Conservation (phyloP, 2,329 filamentous ascomycete species). For the Aspergillus texensis region DNA sequence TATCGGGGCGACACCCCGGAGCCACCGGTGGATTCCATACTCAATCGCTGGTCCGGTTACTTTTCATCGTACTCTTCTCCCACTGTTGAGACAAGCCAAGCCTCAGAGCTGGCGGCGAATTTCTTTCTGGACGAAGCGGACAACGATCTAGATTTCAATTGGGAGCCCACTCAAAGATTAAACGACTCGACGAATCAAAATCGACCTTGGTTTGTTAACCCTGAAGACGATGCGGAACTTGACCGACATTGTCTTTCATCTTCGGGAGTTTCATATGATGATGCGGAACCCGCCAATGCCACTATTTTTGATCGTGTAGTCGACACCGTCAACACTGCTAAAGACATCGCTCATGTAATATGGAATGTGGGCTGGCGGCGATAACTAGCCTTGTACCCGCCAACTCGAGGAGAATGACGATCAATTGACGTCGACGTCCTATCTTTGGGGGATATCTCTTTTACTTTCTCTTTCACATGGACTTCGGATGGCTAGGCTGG, state of each 20-base stretch:
- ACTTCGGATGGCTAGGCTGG: conserved; percentile 20
- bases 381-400: conserved; percentile 32
- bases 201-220: conserved; percentile 37
- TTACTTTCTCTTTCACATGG: conserved; percentile 16
- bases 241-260: conserved; percentile 69
- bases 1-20: conserved; percentile 78
- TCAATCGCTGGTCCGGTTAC: conserved; percentile 45
- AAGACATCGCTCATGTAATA: conserved; percentile 66
- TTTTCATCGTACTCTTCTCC: conserved; percentile 58
- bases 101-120: conserved; percentile 67
- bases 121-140: conserved; percentile 66
- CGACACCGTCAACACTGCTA: conserved; percentile 71
- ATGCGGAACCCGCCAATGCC: conserved; percentile 64
- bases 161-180: conserved; percentile 39
- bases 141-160: conserved; percentile 50
- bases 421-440: background rate
- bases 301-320: conserved; percentile 78
- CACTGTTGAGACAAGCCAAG: conserved; percentile 79
- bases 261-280: conserved; percentile 85
- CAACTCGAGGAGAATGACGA: background rate
- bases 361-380: conserved; percentile 68
- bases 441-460: no score
- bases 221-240: conserved; percentile 57
- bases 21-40: conserved; percentile 36
- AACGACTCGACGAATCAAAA: conserved; percentile 15